Percentiles rank a stretch among this genome's conserved stretches.
Evolutionary conservation across 2,329 filamentous ascomycete species (phyloP).

Genomic region (Exophiala alcalophila): DNA sequence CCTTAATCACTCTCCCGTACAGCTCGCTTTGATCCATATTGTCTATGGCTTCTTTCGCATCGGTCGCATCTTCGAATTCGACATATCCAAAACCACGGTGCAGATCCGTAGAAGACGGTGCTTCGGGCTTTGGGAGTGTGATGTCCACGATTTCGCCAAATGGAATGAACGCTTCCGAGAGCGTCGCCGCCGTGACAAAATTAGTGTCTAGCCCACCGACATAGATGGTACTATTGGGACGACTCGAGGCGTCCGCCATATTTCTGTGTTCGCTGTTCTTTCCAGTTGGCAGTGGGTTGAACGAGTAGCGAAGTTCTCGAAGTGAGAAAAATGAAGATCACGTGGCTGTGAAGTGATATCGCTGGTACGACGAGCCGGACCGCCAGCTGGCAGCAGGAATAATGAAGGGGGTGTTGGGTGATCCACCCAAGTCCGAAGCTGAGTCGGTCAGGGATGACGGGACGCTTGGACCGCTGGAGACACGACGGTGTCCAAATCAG

Average conservation of each 20-base stretch:
- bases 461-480: constrained; percentile 22
- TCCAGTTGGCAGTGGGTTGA: background rate
- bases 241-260: constrained; percentile 73
- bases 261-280: constrained; percentile 1
- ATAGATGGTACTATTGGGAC: constrained; percentile 88
- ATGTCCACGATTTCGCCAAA: constrained; percentile 96
- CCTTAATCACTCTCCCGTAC: constrained; percentile 87
- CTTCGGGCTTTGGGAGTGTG: constrained; percentile 81
- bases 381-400: background rate
- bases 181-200: constrained; percentile 65
- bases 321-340: constrained; percentile 7
- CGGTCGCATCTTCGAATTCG: constrained; percentile 80
- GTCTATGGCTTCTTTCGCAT: constrained; percentile 93
- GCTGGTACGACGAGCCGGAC: too few species aligned
- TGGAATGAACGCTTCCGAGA: constrained; percentile 90
- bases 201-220: constrained; percentile 81
- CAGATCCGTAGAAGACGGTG: constrained; percentile 70
- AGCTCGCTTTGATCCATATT: constrained; percentile 99
- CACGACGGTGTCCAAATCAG: constrained; percentile 23
- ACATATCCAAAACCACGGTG: constrained; percentile 96
- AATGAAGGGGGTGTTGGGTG: too few species aligned
- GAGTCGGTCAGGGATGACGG: too few species aligned
- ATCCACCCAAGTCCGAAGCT: too few species aligned
- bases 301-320: background rate
- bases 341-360: too few species aligned